A percentile compares a stretch with the other conserved stretches of the same genome.
phyloP scores from a whole-genome alignment of 2,329 filamentous ascomycete genomes.

The Chrysosporium keratinophilum region DNA sequence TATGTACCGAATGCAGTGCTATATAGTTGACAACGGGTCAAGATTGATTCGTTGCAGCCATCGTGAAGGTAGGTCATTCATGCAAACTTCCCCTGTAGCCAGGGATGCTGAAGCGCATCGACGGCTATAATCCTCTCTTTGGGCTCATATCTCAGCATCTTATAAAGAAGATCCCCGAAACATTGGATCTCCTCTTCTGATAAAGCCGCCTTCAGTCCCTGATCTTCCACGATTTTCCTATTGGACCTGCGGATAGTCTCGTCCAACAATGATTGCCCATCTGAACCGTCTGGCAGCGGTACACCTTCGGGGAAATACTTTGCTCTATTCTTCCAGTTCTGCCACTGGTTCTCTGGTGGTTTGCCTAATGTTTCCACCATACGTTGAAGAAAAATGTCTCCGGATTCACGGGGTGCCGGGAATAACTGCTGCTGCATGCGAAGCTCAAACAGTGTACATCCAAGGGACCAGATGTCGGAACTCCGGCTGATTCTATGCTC shows the following conservation, averaged over 20 bases:
- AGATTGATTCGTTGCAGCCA: too few relatives aligned
- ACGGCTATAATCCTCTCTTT: background rate
- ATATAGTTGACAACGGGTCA: too few relatives aligned
- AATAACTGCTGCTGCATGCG: background rate
- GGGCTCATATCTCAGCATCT: background rate
- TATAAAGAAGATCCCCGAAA: conserved; percentile 1
- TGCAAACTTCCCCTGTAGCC: background rate
- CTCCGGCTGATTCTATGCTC: background rate
- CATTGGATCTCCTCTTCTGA: background rate
- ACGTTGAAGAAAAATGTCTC: background rate
- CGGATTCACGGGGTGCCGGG: background rate
- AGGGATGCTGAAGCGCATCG: background rate
- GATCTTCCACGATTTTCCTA: background rate
- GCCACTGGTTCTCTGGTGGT: background rate
- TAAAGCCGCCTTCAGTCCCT: background rate
- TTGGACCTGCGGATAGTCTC: background rate
- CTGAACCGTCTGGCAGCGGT: background rate
- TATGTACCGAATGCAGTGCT: too few relatives aligned
- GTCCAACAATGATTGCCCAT: background rate
- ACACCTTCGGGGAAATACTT: background rate
- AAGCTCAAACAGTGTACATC: background rate
- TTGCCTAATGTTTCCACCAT: background rate
- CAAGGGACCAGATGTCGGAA: background rate
- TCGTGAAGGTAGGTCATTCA: background rate
- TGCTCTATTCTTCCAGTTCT: background rate